These are phyloP conservation scores for Cladosporium sp. DNA, from an alignment of 2,329 filamentous ascomycete genomes.

Conservation along the genomic window DNA sequence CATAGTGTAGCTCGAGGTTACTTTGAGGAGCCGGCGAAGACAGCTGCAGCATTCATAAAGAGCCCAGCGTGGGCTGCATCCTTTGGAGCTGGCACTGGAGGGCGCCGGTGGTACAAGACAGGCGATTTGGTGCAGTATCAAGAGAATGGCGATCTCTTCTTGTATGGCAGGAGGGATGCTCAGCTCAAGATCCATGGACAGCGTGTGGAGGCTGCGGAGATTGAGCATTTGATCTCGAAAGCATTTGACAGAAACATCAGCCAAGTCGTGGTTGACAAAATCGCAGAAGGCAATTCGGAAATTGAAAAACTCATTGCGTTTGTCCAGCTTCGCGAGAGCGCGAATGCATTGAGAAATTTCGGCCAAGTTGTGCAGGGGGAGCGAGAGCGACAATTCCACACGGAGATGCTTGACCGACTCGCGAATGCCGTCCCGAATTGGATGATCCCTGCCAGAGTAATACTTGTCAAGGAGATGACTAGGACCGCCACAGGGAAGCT, in stretches of 20 bases:
- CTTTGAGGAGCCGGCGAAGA: slow-evolving; percentile 27
- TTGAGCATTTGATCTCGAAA: slow-evolving; percentile 43
- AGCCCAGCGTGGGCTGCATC: neutral
- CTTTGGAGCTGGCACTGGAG: neutral
- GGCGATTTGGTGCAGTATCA: slow-evolving; percentile 22
- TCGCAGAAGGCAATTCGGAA: neutral
- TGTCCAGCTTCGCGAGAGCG: neutral
- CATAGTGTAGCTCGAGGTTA: slow-evolving; percentile 41
- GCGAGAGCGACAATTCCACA: neutral
- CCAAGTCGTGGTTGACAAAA: neutral
- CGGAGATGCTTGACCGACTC: neutral
- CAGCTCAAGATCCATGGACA: slow-evolving; percentile 22
- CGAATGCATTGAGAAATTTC: neutral
- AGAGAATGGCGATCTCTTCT: slow-evolving; percentile 16
- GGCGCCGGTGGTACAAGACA: slow-evolving; percentile 14
- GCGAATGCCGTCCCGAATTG: neutral
- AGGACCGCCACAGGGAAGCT: neutral
- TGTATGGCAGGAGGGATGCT: slow-evolving; percentile 18
- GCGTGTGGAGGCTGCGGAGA: slow-evolving; percentile 19
- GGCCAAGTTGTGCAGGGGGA: neutral
- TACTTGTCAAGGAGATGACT: too few species aligned
- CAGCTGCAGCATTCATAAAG: slow-evolving; percentile 26
- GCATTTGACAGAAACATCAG: neutral
- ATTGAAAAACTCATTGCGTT: neutral
- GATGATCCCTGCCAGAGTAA: neutral